Conservation (phyloP, 371 early-diverging fungal species). For the Capillidium heterosporum region DNA sequence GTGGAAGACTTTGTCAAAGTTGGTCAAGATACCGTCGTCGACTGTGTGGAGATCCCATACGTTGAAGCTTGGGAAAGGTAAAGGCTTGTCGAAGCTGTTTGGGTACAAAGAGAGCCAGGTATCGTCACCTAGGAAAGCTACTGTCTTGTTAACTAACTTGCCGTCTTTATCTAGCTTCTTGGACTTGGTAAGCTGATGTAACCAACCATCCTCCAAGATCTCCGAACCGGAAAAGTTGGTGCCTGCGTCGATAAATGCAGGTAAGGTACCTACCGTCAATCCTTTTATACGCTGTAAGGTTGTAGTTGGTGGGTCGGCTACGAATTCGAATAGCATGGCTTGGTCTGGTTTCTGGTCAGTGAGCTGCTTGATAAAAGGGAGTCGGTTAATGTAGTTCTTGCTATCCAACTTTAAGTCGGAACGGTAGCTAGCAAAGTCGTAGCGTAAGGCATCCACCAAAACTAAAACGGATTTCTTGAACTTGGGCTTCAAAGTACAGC, state of each 20-base stretch:
- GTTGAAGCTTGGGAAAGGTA: constrained; percentile 72
- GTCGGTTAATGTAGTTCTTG: constrained; percentile 48
- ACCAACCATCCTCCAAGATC: constrained; percentile 71
- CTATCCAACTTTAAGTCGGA: constrained; percentile 8
- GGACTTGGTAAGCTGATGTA: constrained; percentile 27
- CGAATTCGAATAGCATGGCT: constrained; percentile 55
- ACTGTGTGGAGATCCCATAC: constrained; percentile 89
- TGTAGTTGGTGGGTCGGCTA: constrained; percentile 94
- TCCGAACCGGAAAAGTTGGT: constrained; percentile 75
- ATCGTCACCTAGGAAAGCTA: constrained; percentile 76
- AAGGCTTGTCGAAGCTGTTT: constrained; percentile 22
- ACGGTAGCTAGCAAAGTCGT: constrained; percentile 35
- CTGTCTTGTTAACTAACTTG: constrained; percentile 8
- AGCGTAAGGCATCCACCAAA: constrained; percentile 80
- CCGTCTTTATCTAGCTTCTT: constrained; percentile 10
- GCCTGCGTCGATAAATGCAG: constrained; percentile 88
- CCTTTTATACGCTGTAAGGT: constrained; percentile 90
- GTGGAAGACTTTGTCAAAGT: background rate
- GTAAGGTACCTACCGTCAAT: constrained; percentile 72
- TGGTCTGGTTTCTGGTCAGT: constrained; percentile 30
- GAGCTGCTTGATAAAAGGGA: constrained; percentile 44
- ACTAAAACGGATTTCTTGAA: constrained; percentile 36
- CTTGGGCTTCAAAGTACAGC: background rate
- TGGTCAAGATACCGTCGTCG: constrained; percentile 55
- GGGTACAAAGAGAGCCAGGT: constrained; percentile 85